Base-by-base conservation (phyloP, 306 rosid species). In the Vigna trinervia region DNA sequence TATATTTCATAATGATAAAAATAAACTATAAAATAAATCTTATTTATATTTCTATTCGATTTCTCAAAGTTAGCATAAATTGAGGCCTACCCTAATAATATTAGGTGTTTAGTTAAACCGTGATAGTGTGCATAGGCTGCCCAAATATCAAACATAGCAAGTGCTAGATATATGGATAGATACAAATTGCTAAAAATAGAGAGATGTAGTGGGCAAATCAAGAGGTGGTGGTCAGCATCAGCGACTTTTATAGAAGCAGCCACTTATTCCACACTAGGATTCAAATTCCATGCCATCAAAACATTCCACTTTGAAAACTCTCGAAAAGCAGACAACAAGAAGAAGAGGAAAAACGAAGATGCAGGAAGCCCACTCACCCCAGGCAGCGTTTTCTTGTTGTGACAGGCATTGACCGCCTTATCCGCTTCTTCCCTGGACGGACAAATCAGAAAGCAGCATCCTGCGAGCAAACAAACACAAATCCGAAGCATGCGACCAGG, bases 341-440 rank as follows among this genome's bases (percentile, higher is more conserved):
- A 30, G 1, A 60, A 26, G 66, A 60, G 32, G 1, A 60, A 26
- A 41, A 30, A 60, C 2, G 66, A 30, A 60, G 22, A 61, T 7
- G 69, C 47, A 12, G 0, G 30, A 48, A 34, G 19, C 17, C 14
- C 39, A 17, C 50, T 51, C 81, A 82, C 85, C 96, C 99, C 99
- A 4, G 97, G 94, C 17, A 95, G 75, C 13, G 99, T 92, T 76
- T 88, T 95, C 94, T 92, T 88, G 78, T 92, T 95, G 67, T 95
- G 97, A 83, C 97, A 95, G 10, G 94, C 97, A 92, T 86, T 83
- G 85, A 95, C 97, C 69, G 97, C 97, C 77, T 92, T 95, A 84
- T 95, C 99, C 8, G 99, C 99, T 74, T 95, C 99, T 45, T 92
- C 84, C 71, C 94, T 87, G 63, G 99, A 91, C 38, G 99, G 96